Evolutionary conservation across 805 yeast genomes (phyloP), one percentile per base, ranked within the genome.

Genomic region (Suhomyces pyralidae): DNA sequence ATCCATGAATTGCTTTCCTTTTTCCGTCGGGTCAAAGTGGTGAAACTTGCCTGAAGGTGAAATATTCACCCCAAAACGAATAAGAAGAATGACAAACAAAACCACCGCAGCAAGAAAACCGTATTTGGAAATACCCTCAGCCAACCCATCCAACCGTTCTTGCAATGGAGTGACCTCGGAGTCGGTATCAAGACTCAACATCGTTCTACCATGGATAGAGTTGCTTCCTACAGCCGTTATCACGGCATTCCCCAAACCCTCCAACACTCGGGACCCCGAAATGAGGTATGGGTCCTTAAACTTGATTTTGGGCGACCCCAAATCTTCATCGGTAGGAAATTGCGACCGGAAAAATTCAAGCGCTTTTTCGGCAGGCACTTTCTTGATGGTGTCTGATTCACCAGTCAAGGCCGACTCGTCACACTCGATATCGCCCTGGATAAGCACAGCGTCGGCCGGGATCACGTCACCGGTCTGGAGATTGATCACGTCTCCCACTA

Each of bases 321-420:
- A 77, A 77, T 74, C 78, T 54, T 70, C 71, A n/a, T 53, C 54
- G 19, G 67, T 64, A 2, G 64, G 62, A 17, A 63, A 54, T 44
- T 67, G 62, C 26, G 54, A 45, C 32, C 66, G 61, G 52, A 64
- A 78, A 34, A 65, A 58, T 22, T 65, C 58, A 47, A 78, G 30
- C 12, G 82, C 77, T 2, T 60, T 60, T 2, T 67, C 64, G 15
- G 89, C 85, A 1, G 89, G 81, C 2, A 71, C 57, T 67, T 94
- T 94, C 54, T 77, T 80, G 55, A 94, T 81, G 2, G 96, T 87
- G 51, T 88, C 83, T 1, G 96, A 85, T 71, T 94, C 99, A 61
- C 99, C 99, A 3, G 98, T 93, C 34, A 93, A 80, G 0, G 96
- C 84, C 40, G 92, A 83, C 73, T 94, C 99, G 66, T 94, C 99